Evolutionary conservation across 495 filamentous ascomycete genomes (phyloP).

Genomic region (Xylaria intraflava): DNA sequence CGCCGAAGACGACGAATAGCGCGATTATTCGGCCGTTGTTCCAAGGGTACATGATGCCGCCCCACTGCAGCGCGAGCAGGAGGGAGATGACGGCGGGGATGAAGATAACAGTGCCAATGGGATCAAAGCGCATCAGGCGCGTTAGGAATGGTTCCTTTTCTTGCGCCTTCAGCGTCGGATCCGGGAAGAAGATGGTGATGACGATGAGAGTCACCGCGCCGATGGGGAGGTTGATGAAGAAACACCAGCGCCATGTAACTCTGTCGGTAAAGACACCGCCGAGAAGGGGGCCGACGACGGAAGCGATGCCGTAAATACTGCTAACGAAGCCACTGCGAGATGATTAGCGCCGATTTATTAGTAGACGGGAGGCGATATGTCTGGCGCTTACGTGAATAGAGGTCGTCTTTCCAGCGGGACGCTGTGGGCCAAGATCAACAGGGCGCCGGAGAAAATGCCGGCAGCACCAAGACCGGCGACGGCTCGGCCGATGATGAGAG

Average conservation of each 20-base stretch:
- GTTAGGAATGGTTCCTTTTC: slow-evolving; percentile 31
- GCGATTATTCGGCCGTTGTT: slow-evolving; percentile 56
- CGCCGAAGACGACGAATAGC: slow-evolving; percentile 61
- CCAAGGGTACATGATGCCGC: slow-evolving; percentile 67
- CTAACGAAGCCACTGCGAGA: not conserved
- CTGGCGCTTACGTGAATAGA: no score
- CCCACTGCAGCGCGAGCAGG: slow-evolving; percentile 81
- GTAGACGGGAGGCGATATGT: no score
- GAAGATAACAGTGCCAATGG: slow-evolving; percentile 57
- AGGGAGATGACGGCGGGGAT: slow-evolving; percentile 54
- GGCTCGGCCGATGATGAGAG: slow-evolving; percentile 44
- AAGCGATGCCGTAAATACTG: not conserved
- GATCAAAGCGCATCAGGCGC: slow-evolving; percentile 56
- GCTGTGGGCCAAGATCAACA: not conserved
- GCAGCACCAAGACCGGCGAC: slow-evolving; percentile 39
- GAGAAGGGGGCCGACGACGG: slow-evolving; percentile 59
- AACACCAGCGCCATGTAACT: slow-evolving; percentile 15
- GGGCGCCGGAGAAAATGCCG: slow-evolving; percentile 18
- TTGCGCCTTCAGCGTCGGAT: not conserved
- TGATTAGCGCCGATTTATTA: slow-evolving; percentile 46
- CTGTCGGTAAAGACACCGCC: slow-evolving; percentile 59
- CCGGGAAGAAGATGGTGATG: slow-evolving; percentile 46
- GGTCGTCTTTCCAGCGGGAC: slow-evolving; percentile 60
- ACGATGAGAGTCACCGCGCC: slow-evolving; percentile 46
- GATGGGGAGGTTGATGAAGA: slow-evolving; percentile 55